These are phyloP conservation scores for Pleurotus giganteus DNA, from an alignment of 768 basidiomycete species.

Conservation along the genomic window DNA sequence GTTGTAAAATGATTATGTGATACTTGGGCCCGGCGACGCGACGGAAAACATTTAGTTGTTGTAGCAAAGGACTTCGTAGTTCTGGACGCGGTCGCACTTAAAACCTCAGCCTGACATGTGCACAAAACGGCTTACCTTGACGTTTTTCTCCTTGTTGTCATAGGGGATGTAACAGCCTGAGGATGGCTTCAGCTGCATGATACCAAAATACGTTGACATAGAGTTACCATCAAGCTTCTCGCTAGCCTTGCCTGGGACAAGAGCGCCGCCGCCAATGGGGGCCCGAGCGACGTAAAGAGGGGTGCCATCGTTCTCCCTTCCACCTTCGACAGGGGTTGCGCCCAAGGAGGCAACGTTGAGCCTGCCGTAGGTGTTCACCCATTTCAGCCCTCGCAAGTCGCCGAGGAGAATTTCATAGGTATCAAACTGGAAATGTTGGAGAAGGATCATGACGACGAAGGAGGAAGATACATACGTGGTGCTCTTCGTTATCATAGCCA, in stretches of 20 bases:
- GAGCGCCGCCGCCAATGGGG: constrained; percentile 39
- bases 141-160: constrained; percentile 1
- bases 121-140: constrained; percentile 4
- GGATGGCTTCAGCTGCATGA: neutral
- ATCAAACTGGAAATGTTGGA: constrained; percentile 40
- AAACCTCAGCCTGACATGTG: neutral
- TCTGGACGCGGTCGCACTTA: constrained; percentile 15
- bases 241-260: constrained; percentile 66
- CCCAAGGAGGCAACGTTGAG: constrained; percentile 44
- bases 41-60: too few species aligned
- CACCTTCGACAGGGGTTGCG: constrained; percentile 62
- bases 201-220: neutral
- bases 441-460: neutral
- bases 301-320: constrained; percentile 59
- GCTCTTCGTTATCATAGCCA: constrained; percentile 57
- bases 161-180: constrained; percentile 57
- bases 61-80: constrained; percentile 39
- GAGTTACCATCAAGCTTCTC: constrained; percentile 47
- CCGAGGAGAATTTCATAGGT: constrained; percentile 74
- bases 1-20: neutral
- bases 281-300: constrained; percentile 63
- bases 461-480: constrained; percentile 43
- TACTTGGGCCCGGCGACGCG: neutral
- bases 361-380: constrained; percentile 50
- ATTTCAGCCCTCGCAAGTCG: constrained; percentile 50